Evolutionary conservation across 441 rosid genomes (phyloP).

Genomic region (Mallotus repandus): DNA sequence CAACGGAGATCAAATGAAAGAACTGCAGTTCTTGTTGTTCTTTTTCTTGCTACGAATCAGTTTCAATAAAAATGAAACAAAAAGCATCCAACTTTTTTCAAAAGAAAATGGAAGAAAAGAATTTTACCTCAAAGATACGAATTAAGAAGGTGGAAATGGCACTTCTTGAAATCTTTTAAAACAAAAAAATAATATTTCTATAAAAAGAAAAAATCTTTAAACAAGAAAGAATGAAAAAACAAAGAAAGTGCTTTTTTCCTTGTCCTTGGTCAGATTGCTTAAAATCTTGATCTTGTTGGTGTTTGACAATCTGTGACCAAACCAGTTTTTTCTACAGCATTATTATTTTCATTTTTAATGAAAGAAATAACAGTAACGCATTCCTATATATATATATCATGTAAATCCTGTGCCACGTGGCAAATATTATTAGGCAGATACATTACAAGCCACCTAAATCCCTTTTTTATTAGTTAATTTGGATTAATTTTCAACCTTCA

Average conservation of each 20-base stretch:
- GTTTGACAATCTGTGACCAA: conserved; percentile 6
- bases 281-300: neutral
- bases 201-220: neutral
- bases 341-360: too few species aligned
- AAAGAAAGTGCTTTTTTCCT: neutral
- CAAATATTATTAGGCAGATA: too few species aligned
- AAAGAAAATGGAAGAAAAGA: neutral
- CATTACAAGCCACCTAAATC: too few species aligned
- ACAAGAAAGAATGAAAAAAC: neutral
- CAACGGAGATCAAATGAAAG: conserved; percentile 9
- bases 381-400: too few species aligned
- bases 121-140: conserved; percentile 14
- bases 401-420: too few species aligned
- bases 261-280: neutral
- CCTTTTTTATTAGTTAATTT: too few species aligned
- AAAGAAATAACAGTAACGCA: too few species aligned
- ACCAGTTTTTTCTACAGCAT: too few species aligned
- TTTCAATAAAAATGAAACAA: neutral
- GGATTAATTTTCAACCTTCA: neutral
- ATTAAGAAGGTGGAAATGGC: neutral
- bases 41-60: neutral
- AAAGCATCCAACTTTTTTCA: neutral
- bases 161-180: conserved; percentile 16
- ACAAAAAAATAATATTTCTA: neutral
- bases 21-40: neutral